Base-by-base conservation (phyloP, 306 rosid genomes). In the Quercus cerris region DNA sequence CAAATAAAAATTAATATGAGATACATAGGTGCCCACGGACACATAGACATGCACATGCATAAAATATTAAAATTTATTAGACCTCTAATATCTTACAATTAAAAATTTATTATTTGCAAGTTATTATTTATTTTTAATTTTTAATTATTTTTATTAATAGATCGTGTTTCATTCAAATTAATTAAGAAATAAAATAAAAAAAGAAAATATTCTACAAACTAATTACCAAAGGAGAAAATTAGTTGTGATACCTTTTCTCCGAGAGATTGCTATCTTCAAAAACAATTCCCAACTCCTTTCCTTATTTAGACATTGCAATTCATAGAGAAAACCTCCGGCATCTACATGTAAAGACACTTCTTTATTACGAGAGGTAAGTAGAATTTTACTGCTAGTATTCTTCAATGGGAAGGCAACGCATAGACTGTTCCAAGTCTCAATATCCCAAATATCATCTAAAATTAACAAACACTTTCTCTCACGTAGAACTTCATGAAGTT, bases 271-370 rank as follows among this genome's bases (percentile, higher is more conserved):
- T 49, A 58, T 58, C 27, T 23, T n/a, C 10, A 20, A 4, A n/a
- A 58, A 5, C 27, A 58, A 23, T 58, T 58, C 25, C 28, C 28
- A 58, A 2, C 64, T 58, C 1, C 22, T 58, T n/a, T 0, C 1
- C 4, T 7, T 3, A 58, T 58, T 23, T 12, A 20, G 3, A 20
- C 2, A 9, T 1, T 3, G 22, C 1, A 58, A 2, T 4, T n/a
- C 1, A 3, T 6, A 1, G 0, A 0, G 25, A 2, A 18, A 58
- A 58, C 0, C 22, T n/a, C 0, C 1, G 0, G 25, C 0, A n/a
- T n/a, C 25, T 1, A 6, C 64, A 23, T 19, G 4, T 2, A 46
- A 58, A 20, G 22, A 1, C 3, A 56, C 22, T 4, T 56, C n/a
- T 56, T 2, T 5, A 5, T 56, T 18, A 7, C 13, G 13, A 23